Evolutionary conservation across 2,329 filamentous ascomycete species (phyloP), one percentile per base, ranked within the genome.

Genomic region (Diaporthe ampelina): DNA sequence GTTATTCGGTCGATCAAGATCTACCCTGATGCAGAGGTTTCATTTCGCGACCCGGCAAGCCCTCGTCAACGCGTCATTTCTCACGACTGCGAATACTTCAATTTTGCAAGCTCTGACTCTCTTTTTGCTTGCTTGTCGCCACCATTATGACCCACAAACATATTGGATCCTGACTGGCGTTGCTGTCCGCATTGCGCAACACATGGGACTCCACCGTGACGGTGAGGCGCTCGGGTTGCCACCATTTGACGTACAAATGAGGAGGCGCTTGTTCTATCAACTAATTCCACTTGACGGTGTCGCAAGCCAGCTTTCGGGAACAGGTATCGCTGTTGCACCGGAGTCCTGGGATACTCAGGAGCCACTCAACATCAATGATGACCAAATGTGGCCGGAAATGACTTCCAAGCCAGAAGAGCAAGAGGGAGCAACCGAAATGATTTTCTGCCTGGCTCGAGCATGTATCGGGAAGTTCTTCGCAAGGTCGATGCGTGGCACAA

Each of bases 201-300:
- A 87, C 11, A 87, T 91, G 81, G 88, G 88, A 1, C 80, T 91
- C 9, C 85, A 91, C 65, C 83, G 80, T 68, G 88, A 91, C 78
- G 81, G 84, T 0, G 78, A 78, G 1, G 78, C 82, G 11, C 76
- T 82, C 1, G 76, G 78, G 73, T 54, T 84, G 9, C 70, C 70
- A 56, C 82, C 78, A 56, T 90, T 86, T 61, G 88, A 91, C 67
- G 85, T 84, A 0, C 87, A 91, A 78, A 85, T 90, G 81, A 84
- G 88, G 8, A 86, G 89, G 52, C 83, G 89, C 57, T 81, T 75
- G 26, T 76, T 88, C 85, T 91, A 87, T 87, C 84, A 87, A 24
- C 81, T 91, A 3, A 78, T 88, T 1, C 80, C 87, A n/a, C 86
- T 81, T 19, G 81, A 82, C 26, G 78, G 76, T 2, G 61, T 74